phyloP scores from a whole-genome alignment of 2,329 filamentous ascomycete genomes.

The Aspergillus hiratsukae region DNA sequence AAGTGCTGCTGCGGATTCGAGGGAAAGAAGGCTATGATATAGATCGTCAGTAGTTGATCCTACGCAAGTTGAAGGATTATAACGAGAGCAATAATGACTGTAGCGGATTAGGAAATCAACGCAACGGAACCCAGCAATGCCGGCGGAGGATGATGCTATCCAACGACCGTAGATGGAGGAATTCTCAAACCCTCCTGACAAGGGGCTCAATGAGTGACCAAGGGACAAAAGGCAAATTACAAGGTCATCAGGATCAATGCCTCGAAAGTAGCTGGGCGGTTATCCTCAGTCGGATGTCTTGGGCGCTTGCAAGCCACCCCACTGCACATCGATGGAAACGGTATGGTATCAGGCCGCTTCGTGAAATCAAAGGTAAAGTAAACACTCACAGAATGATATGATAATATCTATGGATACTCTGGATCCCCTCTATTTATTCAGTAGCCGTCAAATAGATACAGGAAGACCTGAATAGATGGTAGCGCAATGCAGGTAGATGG shows the following conservation, averaged over 20 bases:
- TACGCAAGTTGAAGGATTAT: not conserved
- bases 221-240: not conserved
- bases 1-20: constrained; percentile 12
- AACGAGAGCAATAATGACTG: not conserved
- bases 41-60: constrained; percentile 12
- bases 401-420: not conserved
- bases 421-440: not conserved
- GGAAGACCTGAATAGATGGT: not conserved
- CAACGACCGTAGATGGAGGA: constrained; percentile 2
- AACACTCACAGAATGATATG: constrained; percentile 11
- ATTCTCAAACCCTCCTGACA: not conserved
- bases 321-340: constrained; percentile 10
- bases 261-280: constrained; percentile 4
- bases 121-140: constrained; percentile 10
- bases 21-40: constrained; percentile 12
- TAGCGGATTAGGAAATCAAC: constrained; percentile 5
- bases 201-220: not conserved
- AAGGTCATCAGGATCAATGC: constrained; percentile 1
- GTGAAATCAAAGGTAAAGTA: not conserved
- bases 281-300: constrained; percentile 6
- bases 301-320: constrained; percentile 11
- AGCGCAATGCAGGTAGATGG: not conserved
- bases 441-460: not conserved
- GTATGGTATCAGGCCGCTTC: constrained; percentile 1
- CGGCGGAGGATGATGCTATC: constrained; percentile 7